These are phyloP conservation scores for Lyophyllum atratum DNA, from an alignment of 768 basidiomycete genomes.

Conservation along the genomic window DNA sequence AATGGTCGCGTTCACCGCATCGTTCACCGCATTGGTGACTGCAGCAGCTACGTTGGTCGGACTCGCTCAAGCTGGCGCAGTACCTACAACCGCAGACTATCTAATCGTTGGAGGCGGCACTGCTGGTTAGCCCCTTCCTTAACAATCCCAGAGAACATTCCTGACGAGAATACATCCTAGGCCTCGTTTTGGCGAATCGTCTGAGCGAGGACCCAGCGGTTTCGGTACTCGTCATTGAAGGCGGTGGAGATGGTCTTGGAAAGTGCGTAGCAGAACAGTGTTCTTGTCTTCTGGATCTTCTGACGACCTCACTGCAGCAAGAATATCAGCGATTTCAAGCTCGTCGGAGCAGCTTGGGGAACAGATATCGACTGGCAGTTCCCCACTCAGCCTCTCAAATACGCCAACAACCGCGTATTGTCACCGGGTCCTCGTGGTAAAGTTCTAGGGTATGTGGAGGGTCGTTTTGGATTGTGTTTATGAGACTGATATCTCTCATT, in stretches of 20 bases:
- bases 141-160: neutral
- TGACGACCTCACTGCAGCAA: neutral
- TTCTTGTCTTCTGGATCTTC: neutral
- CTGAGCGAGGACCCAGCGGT: neutral
- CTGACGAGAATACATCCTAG: neutral
- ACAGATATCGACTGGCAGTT: neutral
- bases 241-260: neutral
- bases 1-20: neutral
- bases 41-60: neutral
- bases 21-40: neutral
- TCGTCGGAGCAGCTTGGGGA: neutral
- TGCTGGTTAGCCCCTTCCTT: neutral
- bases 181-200: neutral
- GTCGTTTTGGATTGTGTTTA: neutral
- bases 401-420: conserved; percentile 1
- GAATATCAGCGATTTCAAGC: neutral
- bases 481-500: neutral
- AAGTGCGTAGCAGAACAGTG: neutral
- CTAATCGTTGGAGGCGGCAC: neutral
- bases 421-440: conserved; percentile 1
- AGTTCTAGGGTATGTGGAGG: conserved; percentile 2
- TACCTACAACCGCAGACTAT: conserved; percentile 1
- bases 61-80: neutral
- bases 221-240: neutral
- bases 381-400: neutral